Conservation (phyloP, 2,329 filamentous ascomycete genomes). For the Fusarium tjaetaba region DNA sequence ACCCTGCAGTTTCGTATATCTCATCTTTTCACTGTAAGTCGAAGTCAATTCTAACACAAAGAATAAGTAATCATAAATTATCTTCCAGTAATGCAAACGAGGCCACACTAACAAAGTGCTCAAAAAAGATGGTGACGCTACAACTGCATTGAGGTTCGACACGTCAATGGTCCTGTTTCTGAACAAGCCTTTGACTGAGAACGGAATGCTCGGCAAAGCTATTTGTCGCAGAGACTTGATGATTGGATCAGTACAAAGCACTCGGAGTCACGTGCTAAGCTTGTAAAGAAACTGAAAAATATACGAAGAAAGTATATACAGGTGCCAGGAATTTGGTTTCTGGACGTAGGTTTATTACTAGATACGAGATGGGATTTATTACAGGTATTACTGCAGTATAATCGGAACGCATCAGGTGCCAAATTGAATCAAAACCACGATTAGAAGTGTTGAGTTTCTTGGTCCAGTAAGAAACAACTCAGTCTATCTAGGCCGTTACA, state of each 20-base stretch:
- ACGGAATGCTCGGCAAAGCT: conserved; percentile 24
- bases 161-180: conserved; percentile 7
- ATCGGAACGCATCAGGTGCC: not conserved
- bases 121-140: conserved; percentile 3
- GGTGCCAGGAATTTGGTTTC: not conserved
- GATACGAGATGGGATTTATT: not conserved
- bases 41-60: not conserved
- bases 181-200: not conserved
- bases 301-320: not conserved
- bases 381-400: not conserved
- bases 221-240: not conserved
- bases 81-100: not conserved
- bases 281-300: not conserved
- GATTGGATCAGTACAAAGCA: not conserved
- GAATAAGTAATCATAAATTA: not conserved
- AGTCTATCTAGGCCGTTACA: not conserved
- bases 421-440: not conserved
- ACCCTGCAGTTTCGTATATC: not conserved
- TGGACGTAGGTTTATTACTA: not conserved
- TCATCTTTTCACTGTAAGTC: not conserved
- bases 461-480: not conserved
- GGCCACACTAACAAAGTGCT: not conserved
- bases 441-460: not conserved
- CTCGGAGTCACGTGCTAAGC: not conserved
- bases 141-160: conserved; percentile 23